Conservation (phyloP, 2,329 filamentous ascomycete species). For the Monosporascus sp. region DNA sequence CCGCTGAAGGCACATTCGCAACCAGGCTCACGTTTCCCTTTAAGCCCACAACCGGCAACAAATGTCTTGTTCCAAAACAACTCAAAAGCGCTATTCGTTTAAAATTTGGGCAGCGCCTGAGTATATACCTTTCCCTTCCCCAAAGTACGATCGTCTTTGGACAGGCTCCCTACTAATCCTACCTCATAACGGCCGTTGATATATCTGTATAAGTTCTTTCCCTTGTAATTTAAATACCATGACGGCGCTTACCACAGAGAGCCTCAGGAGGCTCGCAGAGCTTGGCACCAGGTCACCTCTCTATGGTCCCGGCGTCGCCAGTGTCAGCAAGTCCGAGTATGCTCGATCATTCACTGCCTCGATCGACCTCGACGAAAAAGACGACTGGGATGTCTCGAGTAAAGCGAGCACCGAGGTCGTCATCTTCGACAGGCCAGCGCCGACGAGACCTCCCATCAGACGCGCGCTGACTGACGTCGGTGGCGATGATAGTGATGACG, state of each 20-base stretch:
- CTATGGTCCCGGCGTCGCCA: constrained; percentile 9
- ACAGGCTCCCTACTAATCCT: neutral
- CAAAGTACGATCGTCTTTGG: neutral
- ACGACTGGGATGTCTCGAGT: constrained; percentile 2
- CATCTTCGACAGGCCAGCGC: constrained; percentile 4
- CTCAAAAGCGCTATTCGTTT: neutral
- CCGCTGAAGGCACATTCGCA: neutral
- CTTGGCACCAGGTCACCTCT: constrained; percentile 10
- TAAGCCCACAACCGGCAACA: neutral
- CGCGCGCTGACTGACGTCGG: neutral
- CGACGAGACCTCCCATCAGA: neutral
- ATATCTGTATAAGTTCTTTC: neutral
- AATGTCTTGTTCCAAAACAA: neutral
- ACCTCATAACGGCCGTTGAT: neutral
- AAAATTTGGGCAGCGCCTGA: neutral
- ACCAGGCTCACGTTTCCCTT: neutral
- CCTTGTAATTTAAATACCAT: neutral
- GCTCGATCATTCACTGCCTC: neutral
- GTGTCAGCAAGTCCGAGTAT: neutral
- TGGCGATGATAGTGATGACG: neutral
- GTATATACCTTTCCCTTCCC: neutral
- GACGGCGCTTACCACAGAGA: constrained; percentile 2
- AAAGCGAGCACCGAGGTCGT: constrained; percentile 5
- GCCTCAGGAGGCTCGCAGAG: constrained; percentile 9
- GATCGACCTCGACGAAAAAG: neutral